Percentiles rank a stretch among this genome's conserved stretches.
phyloP scores from a whole-genome alignment of 306 rosid species.

The Trichosanthes cucumerina region DNA sequence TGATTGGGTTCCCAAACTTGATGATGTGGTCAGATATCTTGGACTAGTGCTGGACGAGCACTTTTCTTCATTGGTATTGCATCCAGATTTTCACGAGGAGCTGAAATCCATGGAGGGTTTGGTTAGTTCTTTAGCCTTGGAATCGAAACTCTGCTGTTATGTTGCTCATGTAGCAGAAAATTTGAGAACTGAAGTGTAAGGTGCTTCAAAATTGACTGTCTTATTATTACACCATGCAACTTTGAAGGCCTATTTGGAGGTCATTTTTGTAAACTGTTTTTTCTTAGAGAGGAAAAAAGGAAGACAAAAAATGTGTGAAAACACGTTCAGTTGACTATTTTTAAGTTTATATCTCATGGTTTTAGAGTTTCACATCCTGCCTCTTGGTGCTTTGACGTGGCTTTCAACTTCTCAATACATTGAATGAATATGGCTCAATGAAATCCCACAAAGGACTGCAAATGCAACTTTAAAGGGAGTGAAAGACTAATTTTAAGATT shows the following conservation, averaged over 20 bases:
- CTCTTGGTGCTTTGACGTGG: too few species aligned
- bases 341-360: too few species aligned
- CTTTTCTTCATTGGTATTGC: slow-evolving; percentile 57
- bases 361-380: too few species aligned
- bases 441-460: too few species aligned
- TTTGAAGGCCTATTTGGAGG: not conserved
- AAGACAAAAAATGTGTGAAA: too few species aligned
- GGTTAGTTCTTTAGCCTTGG: slow-evolving; percentile 45
- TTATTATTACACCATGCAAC: not conserved
- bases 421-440: too few species aligned
- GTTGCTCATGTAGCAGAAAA: slow-evolving; percentile 41
- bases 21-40: slow-evolving; percentile 50
- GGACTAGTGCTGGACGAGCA: slow-evolving; percentile 59
- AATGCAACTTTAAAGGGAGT: too few species aligned
- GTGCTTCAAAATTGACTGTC: not conserved
- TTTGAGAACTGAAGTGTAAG: not conserved
- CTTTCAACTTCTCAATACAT: too few species aligned
- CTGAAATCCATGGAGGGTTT: slow-evolving; percentile 33
- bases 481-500: too few species aligned
- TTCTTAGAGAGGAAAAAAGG: not conserved
- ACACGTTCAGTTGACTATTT: too few species aligned
- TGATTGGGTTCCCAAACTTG: slow-evolving; percentile 71
- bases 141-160: slow-evolving; percentile 44
- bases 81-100: slow-evolving; percentile 64
- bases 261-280: not conserved